Evolutionary conservation across 2,329 filamentous ascomycete genomes (phyloP), one percentile per base, ranked within the genome.

Genomic region (Trichoderma polysporum): DNA sequence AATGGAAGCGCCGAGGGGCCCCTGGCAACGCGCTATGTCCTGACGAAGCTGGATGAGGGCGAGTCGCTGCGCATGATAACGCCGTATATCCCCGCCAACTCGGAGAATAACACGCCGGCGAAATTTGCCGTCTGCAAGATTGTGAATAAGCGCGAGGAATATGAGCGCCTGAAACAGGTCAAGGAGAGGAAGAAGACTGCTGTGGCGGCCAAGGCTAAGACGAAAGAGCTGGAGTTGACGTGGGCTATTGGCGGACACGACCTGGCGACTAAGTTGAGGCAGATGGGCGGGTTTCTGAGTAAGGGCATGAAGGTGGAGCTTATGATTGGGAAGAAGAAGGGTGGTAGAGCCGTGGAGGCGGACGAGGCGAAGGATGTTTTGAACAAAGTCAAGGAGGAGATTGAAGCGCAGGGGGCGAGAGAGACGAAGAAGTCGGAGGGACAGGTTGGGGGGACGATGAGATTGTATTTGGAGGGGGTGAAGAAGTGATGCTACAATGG

Each of bases 191-290:
- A 80, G 69, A 77, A 79, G 72, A 81, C 75, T 70, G 80, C 81
- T 53, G 79, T 80, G 67, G 71, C 72, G 72, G 74, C 79, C 69
- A 76, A 77, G 70, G 68, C 80, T 39, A 83, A 82, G 70, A 75
- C 78, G 17, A 97, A 97, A 80, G 90, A 90, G 75, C 78, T 97
- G n/a, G 94, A 97, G 79, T 73, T 98, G 72, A 94, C 93, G 77
- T 98, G 94, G 94, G 89, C 90, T 37, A 96, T 97, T 73, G 89
- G 88, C 68, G 75, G 78, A 13, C 86, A 94, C 75, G 94, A 97
- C 80, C 77, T 97, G 61, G 80, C 80, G n/a, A 89, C 91, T 76
- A 86, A 90, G 74, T 76, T 95, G 76, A 85, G 85, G 73, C 87
- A 88, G 79, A 76, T 94, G 73, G 79, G 79, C 69, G 83, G 80